Base-by-base conservation (phyloP, 225 moss, liverwort and hornwort genomes). In the Rhytidiadelphus loreus region DNA sequence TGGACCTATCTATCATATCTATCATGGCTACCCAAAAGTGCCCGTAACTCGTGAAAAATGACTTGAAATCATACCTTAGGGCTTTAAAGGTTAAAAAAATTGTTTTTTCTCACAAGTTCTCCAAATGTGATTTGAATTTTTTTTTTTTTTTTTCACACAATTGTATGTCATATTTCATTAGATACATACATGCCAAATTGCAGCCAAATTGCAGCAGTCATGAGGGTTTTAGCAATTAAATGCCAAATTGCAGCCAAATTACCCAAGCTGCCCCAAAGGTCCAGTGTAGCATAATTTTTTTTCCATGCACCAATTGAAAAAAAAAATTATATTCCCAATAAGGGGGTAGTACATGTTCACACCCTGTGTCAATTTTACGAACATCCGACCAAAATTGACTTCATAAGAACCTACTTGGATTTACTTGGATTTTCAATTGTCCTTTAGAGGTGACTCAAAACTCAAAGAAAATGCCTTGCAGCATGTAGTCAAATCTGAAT, bases 21-120 rank as follows among this genome's bases (percentile, higher is more conserved):
- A 32, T 20, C 20, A 74, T 48, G 2, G 32, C 0, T 48, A 2
- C 7, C 19, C 2, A 0, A 48, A 74, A 48, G 1, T 48, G 0
- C 5, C 30, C 1, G 4, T 30, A 19, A 30, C 0, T 12, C 4
- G 3, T 12, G 1, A 0, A 32, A 75, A 50, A 33, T 50, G 50
- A 5, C 21, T 50, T 75, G 12, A 75, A 32, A 50, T 20, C 2
- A 50, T 12, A 6, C 20, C 2, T 74, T 2, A 19, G 2, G 5
- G 4, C 10, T 32, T 30, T 4, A 12, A 73, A 6, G 29, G 7
- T 32, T 48, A 12, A 48, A 11, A 69, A 39, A 23, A 68, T 4
- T 70, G 1, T 26, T 43, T 62, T 11, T 22, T 18, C n/a, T n/a
- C n/a, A n/a, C n/a, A n/a, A n/a, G n/a, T 1, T 11, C 11, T 16